Conservation (phyloP, 257 asterid species). For the Knoxia roxburghii region DNA sequence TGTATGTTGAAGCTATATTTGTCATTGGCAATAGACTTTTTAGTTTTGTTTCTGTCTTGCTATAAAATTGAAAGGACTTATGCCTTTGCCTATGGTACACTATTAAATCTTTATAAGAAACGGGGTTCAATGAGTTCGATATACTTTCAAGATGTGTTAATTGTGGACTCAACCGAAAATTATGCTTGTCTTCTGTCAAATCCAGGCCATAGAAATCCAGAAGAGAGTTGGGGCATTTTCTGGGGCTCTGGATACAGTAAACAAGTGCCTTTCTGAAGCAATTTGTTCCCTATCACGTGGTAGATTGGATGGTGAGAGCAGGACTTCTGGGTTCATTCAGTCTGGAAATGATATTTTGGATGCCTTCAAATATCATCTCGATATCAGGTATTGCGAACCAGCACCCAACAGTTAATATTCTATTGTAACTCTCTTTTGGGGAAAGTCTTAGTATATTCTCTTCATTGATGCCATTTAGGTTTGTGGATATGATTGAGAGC, state of each 20-base stretch:
- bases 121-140: background rate
- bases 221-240: conserved; percentile 94
- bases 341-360: conserved; percentile 90
- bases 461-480: too few species aligned
- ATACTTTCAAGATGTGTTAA: too few species aligned
- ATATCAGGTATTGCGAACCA: conserved; percentile 56
- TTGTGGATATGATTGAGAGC: background rate
- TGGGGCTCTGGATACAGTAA: conserved; percentile 73
- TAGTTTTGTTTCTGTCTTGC: background rate
- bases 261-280: conserved; percentile 91
- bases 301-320: conserved; percentile 89
- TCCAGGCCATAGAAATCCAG: conserved; percentile 79
- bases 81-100: background rate
- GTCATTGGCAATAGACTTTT: background rate
- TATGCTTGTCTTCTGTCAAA: conserved; percentile 1
- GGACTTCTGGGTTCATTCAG: conserved; percentile 66
- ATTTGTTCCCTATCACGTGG: conserved; percentile 84
- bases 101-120: too few species aligned
- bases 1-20: background rate
- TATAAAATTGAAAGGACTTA: background rate
- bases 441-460: background rate
- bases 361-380: conserved; percentile 70
- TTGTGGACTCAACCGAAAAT: background rate
- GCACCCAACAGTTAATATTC: background rate
- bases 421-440: too few species aligned